Evolutionary conservation across 192 early-diverging fungal species (phyloP).

Genomic region (Entomortierella parvispora): DNA sequence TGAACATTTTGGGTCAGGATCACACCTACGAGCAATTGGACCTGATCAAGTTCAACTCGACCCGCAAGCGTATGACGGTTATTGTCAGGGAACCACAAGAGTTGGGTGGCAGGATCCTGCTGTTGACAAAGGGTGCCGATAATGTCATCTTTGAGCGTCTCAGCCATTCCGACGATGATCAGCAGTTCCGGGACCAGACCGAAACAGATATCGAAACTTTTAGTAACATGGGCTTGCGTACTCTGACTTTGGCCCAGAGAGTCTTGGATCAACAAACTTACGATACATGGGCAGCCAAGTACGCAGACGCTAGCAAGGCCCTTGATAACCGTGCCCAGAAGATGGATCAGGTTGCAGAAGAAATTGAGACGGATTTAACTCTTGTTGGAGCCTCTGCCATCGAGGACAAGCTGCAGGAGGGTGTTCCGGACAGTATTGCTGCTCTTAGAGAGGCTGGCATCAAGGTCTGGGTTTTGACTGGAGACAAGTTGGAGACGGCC

Average conservation of each 20-base stretch:
- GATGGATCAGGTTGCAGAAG: conserved; percentile 75
- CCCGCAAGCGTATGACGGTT: conserved; percentile 94
- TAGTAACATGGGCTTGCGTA: conserved; percentile 89
- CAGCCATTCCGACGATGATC: conserved; percentile 51
- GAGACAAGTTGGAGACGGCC: conserved; percentile 98
- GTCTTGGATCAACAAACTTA: conserved; percentile 78
- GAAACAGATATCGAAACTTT: conserved; percentile 76
- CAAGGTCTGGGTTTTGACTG: conserved; percentile 98
- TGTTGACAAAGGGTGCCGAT: conserved; percentile 96
- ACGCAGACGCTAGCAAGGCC: conserved; percentile 75
- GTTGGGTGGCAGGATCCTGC: conserved; percentile 83
- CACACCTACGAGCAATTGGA: conserved; percentile 83
- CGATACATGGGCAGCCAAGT: conserved; percentile 77
- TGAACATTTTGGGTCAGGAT: conserved; percentile 77
- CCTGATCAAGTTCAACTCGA: conserved; percentile 94
- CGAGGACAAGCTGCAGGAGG: conserved; percentile 96
- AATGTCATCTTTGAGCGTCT: conserved; percentile 93
- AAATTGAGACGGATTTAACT: conserved; percentile 83
- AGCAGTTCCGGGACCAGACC: conserved; percentile 63
- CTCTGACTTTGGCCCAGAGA: conserved; percentile 87
- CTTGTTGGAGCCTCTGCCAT: conserved; percentile 96
- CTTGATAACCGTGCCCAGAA: conserved; percentile 78
- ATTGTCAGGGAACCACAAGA: conserved; percentile 80
- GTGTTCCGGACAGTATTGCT: conserved; percentile 92
- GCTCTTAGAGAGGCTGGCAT: conserved; percentile 86